Evolutionary conservation across 2,329 filamentous ascomycete species (phyloP), one percentile per base, ranked within the genome.

Genomic region (Arthrocladium fulminans): DNA sequence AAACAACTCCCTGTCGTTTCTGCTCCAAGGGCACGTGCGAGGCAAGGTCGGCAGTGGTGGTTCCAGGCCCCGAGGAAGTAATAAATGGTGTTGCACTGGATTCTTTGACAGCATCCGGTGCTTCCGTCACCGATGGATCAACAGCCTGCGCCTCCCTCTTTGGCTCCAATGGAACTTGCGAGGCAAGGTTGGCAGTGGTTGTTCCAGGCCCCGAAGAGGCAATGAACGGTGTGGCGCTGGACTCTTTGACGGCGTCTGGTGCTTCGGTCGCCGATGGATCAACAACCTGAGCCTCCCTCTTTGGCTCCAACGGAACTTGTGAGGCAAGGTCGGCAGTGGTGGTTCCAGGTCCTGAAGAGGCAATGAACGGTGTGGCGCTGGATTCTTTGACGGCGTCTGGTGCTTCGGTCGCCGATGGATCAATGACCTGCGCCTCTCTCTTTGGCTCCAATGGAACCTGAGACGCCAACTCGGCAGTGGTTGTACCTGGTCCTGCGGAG

Each of bases 321-420:
- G 63, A 66, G 17, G 66, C 66, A 35, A 70, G 58, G 35, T 73
- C 75, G 57, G 82, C 81, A 48, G 86, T 89, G 38, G 84, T 83
- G 4, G 46, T 48, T 23, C 46, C 46, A 19, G 46, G 46, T 34
- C 46, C 46, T 12, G 46, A 42, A 13, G 46, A 48, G 4, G 9
- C 12, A 17, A 48, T 35, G 20, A 48, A 48, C 2, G 46, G 46
- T 10, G 19, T 34, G 6, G 22, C 46, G 12, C 12, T 20, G 19
- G 17, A 8, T 50, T 80, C 72, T 30, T 75, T 81, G 56, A 81
- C 81, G 9, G 85, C 83, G 62, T 87, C 84, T n/a, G 83, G 78
- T 5, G 73, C 68, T 37, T 73, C 71, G 46, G 77, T 67, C 17
- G 83, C 83, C 62, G 81, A 76, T 56, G 80, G 72, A 61, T 88